Evolutionary conservation across 106 monocot genomes (phyloP).

Genomic region (Platanthera zijinensis): DNA sequence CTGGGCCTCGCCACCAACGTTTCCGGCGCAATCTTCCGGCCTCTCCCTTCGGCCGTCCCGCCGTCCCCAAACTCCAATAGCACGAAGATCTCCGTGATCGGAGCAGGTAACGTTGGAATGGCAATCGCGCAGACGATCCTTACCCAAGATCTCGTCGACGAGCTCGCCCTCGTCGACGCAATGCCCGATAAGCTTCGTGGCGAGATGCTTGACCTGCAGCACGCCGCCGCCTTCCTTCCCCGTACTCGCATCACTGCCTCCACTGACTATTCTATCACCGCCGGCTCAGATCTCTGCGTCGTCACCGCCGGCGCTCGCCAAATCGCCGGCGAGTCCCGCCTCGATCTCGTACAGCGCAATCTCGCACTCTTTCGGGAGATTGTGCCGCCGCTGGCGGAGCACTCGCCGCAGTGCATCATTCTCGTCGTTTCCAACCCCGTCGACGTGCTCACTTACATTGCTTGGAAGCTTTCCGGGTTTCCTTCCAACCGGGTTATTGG

Average conservation of each 20-base stretch:
- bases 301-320: slow-evolving; percentile 82
- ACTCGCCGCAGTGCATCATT: slow-evolving; percentile 49
- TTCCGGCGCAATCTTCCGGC: slow-evolving; percentile 33
- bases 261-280: slow-evolving; percentile 45
- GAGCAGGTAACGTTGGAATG: slow-evolving; percentile 93
- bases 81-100: slow-evolving; percentile 73
- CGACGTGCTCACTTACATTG: slow-evolving; percentile 69
- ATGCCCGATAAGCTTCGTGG: slow-evolving; percentile 67
- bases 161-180: slow-evolving; percentile 72
- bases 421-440: slow-evolving; percentile 80
- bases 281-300: slow-evolving; percentile 59
- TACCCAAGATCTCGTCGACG: slow-evolving; percentile 68
- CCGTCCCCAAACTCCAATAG: slow-evolving; percentile 16
- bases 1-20: slow-evolving; percentile 40
- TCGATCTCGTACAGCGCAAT: slow-evolving; percentile 55
- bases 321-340: slow-evolving; percentile 57
- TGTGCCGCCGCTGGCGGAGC: slow-evolving; percentile 47
- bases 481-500: slow-evolving; percentile 76
- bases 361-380: slow-evolving; percentile 44
- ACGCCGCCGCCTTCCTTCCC: slow-evolving; percentile 88
- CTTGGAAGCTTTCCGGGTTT: slow-evolving; percentile 89
- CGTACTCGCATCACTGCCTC: slow-evolving; percentile 39
- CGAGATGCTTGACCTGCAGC: slow-evolving; percentile 92
- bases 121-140: slow-evolving; percentile 93
- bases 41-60: slow-evolving; percentile 18